phyloP scores from a whole-genome alignment of 345 rosid species.

The Hibiscus syriacus region DNA sequence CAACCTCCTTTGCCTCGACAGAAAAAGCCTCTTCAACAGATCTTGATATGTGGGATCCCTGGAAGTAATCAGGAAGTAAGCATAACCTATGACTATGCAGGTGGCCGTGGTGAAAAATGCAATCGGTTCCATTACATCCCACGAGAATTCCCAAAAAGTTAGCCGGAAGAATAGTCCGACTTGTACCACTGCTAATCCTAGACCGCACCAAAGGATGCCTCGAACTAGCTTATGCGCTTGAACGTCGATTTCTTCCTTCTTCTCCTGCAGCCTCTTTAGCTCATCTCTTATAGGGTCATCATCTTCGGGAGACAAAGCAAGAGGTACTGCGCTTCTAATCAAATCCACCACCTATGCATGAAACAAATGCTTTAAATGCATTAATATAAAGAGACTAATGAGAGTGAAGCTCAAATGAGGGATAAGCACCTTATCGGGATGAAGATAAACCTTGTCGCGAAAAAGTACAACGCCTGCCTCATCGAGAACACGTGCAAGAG shows the following conservation, averaged over 20 bases:
- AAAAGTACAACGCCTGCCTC: constrained; percentile 80
- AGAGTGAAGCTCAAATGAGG: background rate
- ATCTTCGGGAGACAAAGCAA: background rate
- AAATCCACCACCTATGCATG: constrained; percentile 69
- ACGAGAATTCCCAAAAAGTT: constrained; percentile 97
- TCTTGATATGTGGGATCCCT: constrained; percentile 92
- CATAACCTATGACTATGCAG: constrained; percentile 72
- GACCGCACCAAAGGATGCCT: constrained; percentile 66
- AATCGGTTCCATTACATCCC: constrained; percentile 99
- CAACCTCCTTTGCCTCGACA: constrained; percentile 75
- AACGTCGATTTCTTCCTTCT: constrained; percentile 81
- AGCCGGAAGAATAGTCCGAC: constrained; percentile 72
- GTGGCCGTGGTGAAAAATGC: constrained; percentile 72
- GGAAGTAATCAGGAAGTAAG: constrained; percentile 77
- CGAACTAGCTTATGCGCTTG: constrained; percentile 87
- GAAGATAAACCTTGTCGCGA: constrained; percentile 77
- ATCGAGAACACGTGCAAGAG: constrained; percentile 70
- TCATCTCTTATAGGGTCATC: constrained; percentile 55
- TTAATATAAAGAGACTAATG: background rate
- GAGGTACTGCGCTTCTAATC: constrained; percentile 75
- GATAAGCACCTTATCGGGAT: constrained; percentile 74
- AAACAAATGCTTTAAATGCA: background rate
- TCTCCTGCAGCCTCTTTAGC: constrained; percentile 50
- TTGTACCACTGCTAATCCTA: constrained; percentile 53
- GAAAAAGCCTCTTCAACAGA: constrained; percentile 82